Base-by-base conservation (phyloP, 345 rosid genomes). In the Rhizophora apiculata region DNA sequence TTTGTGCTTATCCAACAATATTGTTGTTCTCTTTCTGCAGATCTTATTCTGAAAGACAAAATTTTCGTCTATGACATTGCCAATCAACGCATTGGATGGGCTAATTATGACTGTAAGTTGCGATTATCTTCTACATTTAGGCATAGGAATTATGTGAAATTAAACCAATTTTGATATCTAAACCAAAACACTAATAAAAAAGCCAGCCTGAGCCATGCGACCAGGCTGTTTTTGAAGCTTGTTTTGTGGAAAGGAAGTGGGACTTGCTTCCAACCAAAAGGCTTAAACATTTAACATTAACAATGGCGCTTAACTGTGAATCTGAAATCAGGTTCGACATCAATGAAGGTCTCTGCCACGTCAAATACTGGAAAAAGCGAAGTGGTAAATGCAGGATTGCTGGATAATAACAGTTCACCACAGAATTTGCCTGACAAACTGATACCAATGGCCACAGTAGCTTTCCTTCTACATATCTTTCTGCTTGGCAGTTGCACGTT, bases 51-150 rank as follows among this genome's bases (percentile, higher is more conserved):
- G 18, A 92, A 89, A 72, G 95, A 94, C 88, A 94, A 91, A 70
- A 87, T 94, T 7, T 13, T 94, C 63, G 89, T 94, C 66, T 94
- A 94, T 54, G 96, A 94, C 75, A 63, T 94, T 65, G 96, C 78
- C 10, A 86, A 86, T 75, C 97, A 91, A 77, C 86, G 85, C 75
- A 80, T 94, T 9, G 98, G 98, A 82, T 93, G 98, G 97, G 58
- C 89, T 31, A 85, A 83, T 74, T 91, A 91, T 34, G 87, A 93
- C 82, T 93, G 98, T 91, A 88, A 89, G 85, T 82, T 76, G 60
- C 55, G 29, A 39, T 71, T 48, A 19, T 57, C 63, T 66, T 11
- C 49, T 18, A 8, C 31, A 21, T 9, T 73, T 73, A 60, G 43
- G 29, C 37, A 34, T 34, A 8, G 37, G 37, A 34, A 34, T 8